Evolutionary conservation across 306 rosid genomes (phyloP).

Genomic region (Echinosophora koreensis): DNA sequence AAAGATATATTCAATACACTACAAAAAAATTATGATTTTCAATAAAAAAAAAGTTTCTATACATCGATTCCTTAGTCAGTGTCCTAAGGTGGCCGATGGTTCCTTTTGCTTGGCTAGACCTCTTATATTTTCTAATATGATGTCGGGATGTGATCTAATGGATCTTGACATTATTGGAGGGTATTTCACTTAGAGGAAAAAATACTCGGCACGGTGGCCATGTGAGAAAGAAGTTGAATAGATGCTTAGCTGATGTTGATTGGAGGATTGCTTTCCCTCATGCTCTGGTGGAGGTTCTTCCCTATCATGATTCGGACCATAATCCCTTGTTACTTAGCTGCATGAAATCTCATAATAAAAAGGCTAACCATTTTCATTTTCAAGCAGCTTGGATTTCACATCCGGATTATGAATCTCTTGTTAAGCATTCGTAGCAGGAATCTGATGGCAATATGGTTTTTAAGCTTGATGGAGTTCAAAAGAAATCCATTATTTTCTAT

Average conservation of each 20-base stretch:
- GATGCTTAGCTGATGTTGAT: neutral
- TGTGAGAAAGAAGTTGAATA: neutral
- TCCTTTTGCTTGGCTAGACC: no score
- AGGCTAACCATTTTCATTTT: neutral
- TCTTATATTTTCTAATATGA: no score
- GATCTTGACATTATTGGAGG: neutral
- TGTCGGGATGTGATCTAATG: no score
- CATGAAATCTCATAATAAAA: neutral
- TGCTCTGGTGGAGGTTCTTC: no score
- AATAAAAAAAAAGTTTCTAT: no score
- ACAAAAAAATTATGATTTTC: no score
- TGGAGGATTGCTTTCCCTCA: neutral
- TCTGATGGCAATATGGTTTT: neutral
- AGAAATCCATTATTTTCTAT: neutral
- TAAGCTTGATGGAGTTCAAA: neutral
- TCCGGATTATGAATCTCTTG: neutral
- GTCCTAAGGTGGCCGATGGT: no score
- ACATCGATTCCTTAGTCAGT: no score
- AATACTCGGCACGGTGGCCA: neutral
- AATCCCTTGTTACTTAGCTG: neutral
- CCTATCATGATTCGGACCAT: neutral
- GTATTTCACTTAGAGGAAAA: neutral
- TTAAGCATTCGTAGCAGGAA: neutral
- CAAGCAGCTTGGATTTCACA: neutral
- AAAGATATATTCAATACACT: no score